These are phyloP conservation scores for Agaricus sinodeliciosus DNA, from an alignment of 768 basidiomycete genomes.

Conservation along the genomic window DNA sequence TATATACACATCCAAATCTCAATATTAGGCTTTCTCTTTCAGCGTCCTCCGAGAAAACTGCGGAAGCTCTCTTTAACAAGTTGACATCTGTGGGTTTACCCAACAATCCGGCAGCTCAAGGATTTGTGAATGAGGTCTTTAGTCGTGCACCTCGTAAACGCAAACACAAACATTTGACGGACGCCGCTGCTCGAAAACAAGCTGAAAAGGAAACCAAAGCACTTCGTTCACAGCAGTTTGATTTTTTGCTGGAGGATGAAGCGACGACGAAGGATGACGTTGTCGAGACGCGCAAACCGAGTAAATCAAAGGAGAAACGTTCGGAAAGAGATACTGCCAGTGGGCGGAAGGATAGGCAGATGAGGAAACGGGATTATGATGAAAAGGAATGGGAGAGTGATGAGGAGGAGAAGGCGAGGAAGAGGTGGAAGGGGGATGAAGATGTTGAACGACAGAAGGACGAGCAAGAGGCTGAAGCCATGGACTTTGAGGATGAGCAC, in stretches of 20 bases:
- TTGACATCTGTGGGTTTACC: conserved; percentile 78
- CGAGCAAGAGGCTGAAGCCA: conserved; percentile 26
- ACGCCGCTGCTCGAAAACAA: conserved; percentile 47
- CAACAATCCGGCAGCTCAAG: conserved; percentile 70
- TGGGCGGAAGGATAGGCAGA: conserved; percentile 55
- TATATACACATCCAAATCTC: background rate
- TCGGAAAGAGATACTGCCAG: conserved; percentile 27
- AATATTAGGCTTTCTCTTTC: conserved; percentile 1
- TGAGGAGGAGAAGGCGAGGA: conserved; percentile 72
- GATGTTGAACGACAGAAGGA: conserved; percentile 16
- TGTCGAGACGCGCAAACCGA: conserved; percentile 34
- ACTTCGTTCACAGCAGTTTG: conserved; percentile 66
- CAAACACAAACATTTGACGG: conserved; percentile 53
- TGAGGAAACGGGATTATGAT: conserved; percentile 77
- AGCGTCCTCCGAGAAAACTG: conserved; percentile 82
- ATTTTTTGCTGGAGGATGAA: conserved; percentile 64
- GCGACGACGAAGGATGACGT: conserved; percentile 35
- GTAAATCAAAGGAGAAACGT: conserved; percentile 27
- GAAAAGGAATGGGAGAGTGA: conserved; percentile 88
- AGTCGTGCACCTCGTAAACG: conserved; percentile 69
- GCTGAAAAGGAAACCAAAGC: conserved; percentile 72
- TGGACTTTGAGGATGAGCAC: conserved; percentile 62
- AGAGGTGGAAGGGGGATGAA: conserved; percentile 52
- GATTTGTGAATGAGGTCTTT: conserved; percentile 76
- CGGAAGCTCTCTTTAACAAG: conserved; percentile 70